These are phyloP conservation scores for Oryza australiensis DNA, from an alignment of 176 grass and related monocot species.

Conservation along the genomic window DNA sequence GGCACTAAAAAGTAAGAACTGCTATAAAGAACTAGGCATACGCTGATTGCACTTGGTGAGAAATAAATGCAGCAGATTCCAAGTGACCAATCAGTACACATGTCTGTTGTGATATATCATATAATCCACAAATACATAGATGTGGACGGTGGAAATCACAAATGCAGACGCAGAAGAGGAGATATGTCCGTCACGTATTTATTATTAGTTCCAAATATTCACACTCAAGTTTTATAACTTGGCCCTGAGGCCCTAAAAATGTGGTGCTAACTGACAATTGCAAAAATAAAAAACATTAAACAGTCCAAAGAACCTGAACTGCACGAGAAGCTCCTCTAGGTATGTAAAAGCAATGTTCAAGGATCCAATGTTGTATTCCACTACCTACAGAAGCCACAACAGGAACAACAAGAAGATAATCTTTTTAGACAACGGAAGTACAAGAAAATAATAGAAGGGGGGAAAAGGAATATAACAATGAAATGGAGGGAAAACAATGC, in stretches of 20 bases:
- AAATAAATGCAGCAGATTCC: conserved; percentile 15
- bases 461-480: neutral
- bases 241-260: neutral
- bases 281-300: conserved; percentile 2
- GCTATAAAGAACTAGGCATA: conserved; percentile 22
- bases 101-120: neutral
- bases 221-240: neutral
- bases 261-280: neutral
- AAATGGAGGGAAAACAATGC: too few species aligned
- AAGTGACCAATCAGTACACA: neutral
- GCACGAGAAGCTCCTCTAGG: conserved; percentile 75
- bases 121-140: conserved; percentile 12
- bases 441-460: neutral
- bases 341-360: conserved; percentile 62
- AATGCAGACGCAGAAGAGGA: neutral
- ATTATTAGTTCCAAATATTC: neutral
- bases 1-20: neutral
- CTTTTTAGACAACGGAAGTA: too few species aligned
- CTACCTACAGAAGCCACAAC: conserved; percentile 43
- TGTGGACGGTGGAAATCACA: neutral
- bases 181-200: neutral
- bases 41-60: neutral
- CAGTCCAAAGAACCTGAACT: conserved; percentile 55
- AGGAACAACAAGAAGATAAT: conserved; percentile 5
- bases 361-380: conserved; percentile 73